These are phyloP conservation scores for Cadophora luteo-olivacea DNA, from an alignment of 2,329 filamentous ascomycete genomes.

Conservation along the genomic window DNA sequence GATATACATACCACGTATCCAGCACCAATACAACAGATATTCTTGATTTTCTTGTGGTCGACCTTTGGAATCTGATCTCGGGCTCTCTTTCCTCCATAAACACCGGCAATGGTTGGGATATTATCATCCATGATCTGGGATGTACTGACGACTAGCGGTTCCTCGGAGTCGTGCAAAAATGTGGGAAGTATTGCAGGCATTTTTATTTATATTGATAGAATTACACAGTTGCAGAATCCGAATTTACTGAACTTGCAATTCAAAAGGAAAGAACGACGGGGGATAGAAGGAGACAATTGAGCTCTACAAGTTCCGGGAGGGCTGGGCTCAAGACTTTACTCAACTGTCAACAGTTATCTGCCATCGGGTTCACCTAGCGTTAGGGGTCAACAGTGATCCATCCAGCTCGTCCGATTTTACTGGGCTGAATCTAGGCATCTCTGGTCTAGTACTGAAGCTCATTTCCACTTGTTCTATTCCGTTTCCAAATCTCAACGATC, in stretches of 20 bases:
- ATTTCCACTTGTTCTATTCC: not conserved
- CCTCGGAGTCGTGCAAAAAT: not conserved
- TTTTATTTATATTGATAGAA: not conserved
- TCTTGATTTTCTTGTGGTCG: constrained; percentile 15
- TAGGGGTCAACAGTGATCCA: not conserved
- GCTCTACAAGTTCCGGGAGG: not conserved
- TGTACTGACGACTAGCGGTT: constrained; percentile 14
- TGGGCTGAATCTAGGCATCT: constrained; percentile 11
- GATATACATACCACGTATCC: constrained; percentile 16
- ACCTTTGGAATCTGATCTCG: constrained; percentile 12
- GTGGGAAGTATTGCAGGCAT: not conserved
- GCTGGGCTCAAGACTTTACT: not conserved
- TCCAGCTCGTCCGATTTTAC: not conserved
- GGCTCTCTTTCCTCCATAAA: constrained; percentile 14
- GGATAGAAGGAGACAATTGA: not conserved
- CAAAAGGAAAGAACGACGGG: not conserved
- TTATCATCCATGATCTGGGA: constrained; percentile 10
- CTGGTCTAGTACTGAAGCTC: not conserved
- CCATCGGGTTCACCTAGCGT: not conserved
- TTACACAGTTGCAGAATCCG: not conserved
- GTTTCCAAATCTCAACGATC: not conserved
- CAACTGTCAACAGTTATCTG: not conserved
- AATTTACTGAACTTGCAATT: not conserved
- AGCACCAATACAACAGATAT: constrained; percentile 21
- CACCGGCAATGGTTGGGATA: constrained; percentile 4